Evolutionary conservation across 345 rosid genomes (phyloP).

Genomic region (Heritiera littoralis): DNA sequence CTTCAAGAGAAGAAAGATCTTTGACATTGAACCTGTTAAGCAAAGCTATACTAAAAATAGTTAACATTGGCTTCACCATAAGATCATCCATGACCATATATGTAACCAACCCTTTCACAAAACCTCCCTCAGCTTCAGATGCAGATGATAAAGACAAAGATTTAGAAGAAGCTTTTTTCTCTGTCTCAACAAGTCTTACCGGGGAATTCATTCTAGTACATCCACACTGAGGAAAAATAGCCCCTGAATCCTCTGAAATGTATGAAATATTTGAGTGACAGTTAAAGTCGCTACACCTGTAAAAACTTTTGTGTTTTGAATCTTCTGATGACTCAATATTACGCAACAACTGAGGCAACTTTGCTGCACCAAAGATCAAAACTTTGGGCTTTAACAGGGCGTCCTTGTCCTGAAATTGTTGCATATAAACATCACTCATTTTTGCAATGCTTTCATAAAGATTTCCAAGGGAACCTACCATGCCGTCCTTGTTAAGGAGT

Average conservation of each 20-base stretch:
- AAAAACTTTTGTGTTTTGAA: neutral
- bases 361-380: too few species aligned
- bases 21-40: constrained; percentile 24
- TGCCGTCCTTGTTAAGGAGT: neutral
- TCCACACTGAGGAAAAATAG: neutral
- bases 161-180: neutral
- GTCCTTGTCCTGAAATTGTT: neutral
- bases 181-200: neutral
- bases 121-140: constrained; percentile 23
- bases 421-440: neutral
- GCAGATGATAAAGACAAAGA: too few species aligned
- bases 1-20: constrained; percentile 18
- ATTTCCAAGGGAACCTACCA: constrained; percentile 12
- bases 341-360: neutral
- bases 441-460: constrained; percentile 14
- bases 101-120: constrained; percentile 30
- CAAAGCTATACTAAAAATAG: constrained; percentile 2
- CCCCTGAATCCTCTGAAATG: neutral
- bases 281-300: neutral
- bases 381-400: neutral
- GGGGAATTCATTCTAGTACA: too few species aligned
- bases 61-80: constrained; percentile 23
- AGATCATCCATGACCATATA: constrained; percentile 33
- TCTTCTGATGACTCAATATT: neutral
- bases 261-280: too few species aligned